These are phyloP conservation scores for Carex scoparia DNA, from an alignment of 176 grass and related monocot species.

Conservation along the genomic window DNA sequence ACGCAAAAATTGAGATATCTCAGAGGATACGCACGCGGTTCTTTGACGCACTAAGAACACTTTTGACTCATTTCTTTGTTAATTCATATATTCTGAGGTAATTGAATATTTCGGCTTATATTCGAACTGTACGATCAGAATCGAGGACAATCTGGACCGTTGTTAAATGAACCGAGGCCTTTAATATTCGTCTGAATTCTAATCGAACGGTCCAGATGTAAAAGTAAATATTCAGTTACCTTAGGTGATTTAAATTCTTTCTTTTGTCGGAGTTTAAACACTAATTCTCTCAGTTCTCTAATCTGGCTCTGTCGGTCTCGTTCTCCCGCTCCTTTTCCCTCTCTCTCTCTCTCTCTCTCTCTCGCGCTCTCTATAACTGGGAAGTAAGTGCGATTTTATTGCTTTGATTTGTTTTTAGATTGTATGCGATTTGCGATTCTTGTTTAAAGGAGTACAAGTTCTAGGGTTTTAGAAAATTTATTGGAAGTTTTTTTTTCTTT, in stretches of 20 bases:
- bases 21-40: neutral
- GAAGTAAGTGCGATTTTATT: neutral
- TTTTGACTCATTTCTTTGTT: constrained; percentile 7
- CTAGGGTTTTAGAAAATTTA: neutral
- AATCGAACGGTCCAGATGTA: too few species aligned
- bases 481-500: neutral
- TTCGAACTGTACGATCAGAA: too few species aligned
- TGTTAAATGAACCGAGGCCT: too few species aligned
- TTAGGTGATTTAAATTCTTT: neutral
- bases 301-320: neutral
- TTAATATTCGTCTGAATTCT: too few species aligned
- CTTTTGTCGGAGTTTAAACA: neutral
- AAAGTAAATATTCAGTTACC: neutral
- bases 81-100: too few species aligned
- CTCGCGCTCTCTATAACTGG: neutral
- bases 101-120: too few species aligned
- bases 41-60: neutral
- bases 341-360: neutral
- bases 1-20: too few species aligned
- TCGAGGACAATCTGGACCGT: too few species aligned
- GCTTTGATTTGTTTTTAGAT: neutral
- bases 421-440: neutral
- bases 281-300: neutral
- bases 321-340: neutral
- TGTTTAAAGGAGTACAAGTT: neutral